Base-by-base conservation (phyloP, 345 rosid species). In the Dimocarpus longan region DNA sequence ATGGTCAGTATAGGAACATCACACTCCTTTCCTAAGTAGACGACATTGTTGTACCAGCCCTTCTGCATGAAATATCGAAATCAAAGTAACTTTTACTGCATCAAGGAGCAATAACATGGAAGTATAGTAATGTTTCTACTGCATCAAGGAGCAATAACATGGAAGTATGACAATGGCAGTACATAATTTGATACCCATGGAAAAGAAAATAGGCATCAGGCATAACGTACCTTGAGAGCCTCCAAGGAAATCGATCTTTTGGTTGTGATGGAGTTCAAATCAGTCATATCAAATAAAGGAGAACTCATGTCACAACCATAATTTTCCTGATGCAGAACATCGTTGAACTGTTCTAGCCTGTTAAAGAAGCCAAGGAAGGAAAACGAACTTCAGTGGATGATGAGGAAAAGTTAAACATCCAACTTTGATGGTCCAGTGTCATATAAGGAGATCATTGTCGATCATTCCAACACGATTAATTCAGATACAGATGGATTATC, bases 271-370 rank as follows among this genome's bases (percentile, higher is more conserved):
- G 81, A 81, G 68, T 84, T 71, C 64, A 93, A 83, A 70, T 82
- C 87, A 73, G 81, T 79, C 44, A 84, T 85, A 89, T 89, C 94
- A 73, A 95, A 79, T 39, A 84, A 80, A 11, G 97, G 90, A 48
- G 78, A 77, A 84, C 60, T 80, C 85, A 80, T 69, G 67, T 84
- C 84, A 75, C 71, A 50, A 42, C 80, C 82, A 71, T 8, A 54
- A 81, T 94, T 96, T 84, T 94, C 97, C 83, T 94, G 95, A 80
- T 19, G 81, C 74, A 96, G 82, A 83, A 93, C 89, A 65, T 96
- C 99, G 78, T 93, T 93, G 91, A 91, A 92, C 87, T 93, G 99
- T 86, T 95, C 99, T 62, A 93, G 85, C 87, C 98, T 95, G 94
- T 84, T 68, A 40, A 67, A 15, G 24, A 78, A n/a, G 50, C 16